These are phyloP conservation scores for Solanum etuberosum DNA, from an alignment of 257 asterid species.

Conservation along the genomic window DNA sequence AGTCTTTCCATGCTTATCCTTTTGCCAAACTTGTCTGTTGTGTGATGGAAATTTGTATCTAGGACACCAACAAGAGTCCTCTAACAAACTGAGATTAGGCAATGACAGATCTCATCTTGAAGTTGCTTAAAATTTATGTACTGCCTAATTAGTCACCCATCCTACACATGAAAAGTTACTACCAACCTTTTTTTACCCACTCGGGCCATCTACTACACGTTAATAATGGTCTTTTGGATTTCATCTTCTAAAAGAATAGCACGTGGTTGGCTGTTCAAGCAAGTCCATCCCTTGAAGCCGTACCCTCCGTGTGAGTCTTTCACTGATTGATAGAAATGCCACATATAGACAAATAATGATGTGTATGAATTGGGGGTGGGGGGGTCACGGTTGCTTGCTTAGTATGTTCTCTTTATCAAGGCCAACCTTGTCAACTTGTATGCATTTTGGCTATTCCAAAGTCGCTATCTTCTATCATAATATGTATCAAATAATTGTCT, in stretches of 20 bases:
- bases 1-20: not conserved
- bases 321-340: not conserved
- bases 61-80: not conserved
- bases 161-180: not conserved
- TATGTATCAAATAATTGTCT: not conserved
- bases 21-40: not conserved
- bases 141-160: not conserved
- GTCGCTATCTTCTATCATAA: not conserved
- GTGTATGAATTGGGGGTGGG: not conserved
- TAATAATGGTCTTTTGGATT: not conserved
- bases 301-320: not conserved
- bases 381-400: not conserved
- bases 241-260: not conserved
- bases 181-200: not conserved
- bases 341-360: not conserved
- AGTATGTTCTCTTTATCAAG: not conserved
- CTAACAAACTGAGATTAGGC: not conserved
- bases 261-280: not conserved
- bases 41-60: not conserved
- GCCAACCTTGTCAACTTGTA: not conserved
- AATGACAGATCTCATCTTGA: not conserved
- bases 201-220: not conserved
- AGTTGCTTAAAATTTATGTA: not conserved
- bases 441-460: not conserved
- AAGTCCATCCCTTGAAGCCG: not conserved